A percentile compares a stretch with the other conserved stretches of the same genome.
Conservation (phyloP, 768 basidiomycete species). For the Agrocybe praecox region DNA sequence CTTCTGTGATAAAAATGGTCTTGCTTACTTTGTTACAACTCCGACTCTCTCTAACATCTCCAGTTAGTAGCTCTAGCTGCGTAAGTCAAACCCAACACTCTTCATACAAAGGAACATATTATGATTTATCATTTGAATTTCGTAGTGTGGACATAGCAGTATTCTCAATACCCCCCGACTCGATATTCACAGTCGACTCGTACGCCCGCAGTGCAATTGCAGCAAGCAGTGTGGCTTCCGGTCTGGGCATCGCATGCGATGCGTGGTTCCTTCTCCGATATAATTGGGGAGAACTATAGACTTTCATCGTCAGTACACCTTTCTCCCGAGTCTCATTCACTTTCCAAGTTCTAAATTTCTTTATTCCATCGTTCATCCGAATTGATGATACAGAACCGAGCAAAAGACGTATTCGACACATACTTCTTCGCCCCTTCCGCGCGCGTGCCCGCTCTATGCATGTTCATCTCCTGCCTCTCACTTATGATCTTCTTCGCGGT, state of each 20-base stretch:
- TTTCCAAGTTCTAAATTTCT: too few relatives aligned
- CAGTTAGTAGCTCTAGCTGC: conserved; percentile 65
- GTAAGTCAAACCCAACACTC: conserved; percentile 43
- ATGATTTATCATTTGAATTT: too few relatives aligned
- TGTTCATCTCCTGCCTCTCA: conserved; percentile 54
- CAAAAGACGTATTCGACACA: conserved; percentile 58
- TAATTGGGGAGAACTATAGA: conserved; percentile 49
- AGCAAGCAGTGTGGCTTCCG: conserved; percentile 59
- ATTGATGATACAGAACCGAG: conserved; percentile 48
- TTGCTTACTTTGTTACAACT: too few relatives aligned
- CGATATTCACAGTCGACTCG: conserved; percentile 50
- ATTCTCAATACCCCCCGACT: conserved; percentile 55
- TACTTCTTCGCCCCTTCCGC: conserved; percentile 72
- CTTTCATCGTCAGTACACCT: conserved; percentile 52
- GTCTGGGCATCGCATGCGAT: conserved; percentile 63
- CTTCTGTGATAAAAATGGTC: too few relatives aligned
- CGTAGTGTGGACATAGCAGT: conserved; percentile 53
- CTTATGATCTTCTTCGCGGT: conserved; percentile 62
- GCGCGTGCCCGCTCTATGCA: conserved; percentile 63
- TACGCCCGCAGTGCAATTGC: conserved; percentile 56
- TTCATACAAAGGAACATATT: too few relatives aligned
- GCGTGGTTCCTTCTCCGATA: conserved; percentile 72
- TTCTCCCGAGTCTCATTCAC: too few relatives aligned
- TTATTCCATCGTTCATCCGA: too few relatives aligned
- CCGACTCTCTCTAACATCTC: too few relatives aligned